Percentiles rank a stretch among this genome's conserved stretches.
These are phyloP conservation scores for Paraphaeosphaeria sporulosa DNA, from an alignment of 2,329 filamentous ascomycete genomes.

Conservation along the genomic window DNA sequence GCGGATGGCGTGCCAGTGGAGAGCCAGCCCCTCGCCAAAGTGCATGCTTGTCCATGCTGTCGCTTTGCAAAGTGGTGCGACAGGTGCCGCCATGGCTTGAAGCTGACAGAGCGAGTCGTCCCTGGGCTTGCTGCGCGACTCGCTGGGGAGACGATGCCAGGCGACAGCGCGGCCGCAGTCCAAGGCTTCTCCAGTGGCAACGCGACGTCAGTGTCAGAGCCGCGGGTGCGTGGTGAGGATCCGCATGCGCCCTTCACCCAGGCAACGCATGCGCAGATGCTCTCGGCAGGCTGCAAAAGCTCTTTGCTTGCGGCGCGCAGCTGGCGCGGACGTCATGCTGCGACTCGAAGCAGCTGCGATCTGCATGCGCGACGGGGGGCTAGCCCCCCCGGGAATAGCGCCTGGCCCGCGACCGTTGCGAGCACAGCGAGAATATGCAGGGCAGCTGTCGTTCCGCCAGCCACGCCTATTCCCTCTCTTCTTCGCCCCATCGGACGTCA, in stretches of 20 bases:
- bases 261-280: slow-evolving; percentile 1
- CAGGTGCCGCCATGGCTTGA: neutral
- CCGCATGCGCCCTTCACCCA: slow-evolving; percentile 5
- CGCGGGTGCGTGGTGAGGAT: neutral
- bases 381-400: neutral
- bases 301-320: too few species aligned
- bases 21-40: neutral
- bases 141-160: slow-evolving; percentile 1
- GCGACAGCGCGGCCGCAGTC: neutral
- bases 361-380: slow-evolving; percentile 12
- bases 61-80: too few species aligned
- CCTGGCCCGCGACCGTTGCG: slow-evolving; percentile 9
- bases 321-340: slow-evolving; percentile 10
- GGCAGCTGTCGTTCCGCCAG: slow-evolving; percentile 10
- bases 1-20: neutral
- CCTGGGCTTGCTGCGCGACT: neutral
- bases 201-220: slow-evolving; percentile 11
- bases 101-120: neutral
- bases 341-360: slow-evolving; percentile 8
- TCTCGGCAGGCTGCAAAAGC: slow-evolving; percentile 7
- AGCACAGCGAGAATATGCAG: slow-evolving; percentile 11
- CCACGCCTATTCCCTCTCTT: neutral
- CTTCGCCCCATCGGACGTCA: slow-evolving; percentile 12
- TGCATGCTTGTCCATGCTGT: neutral
- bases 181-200: slow-evolving; percentile 1